A percentile compares a stretch with the other conserved stretches of the same genome.
phyloP scores from a whole-genome alignment of 1,284 basidiomycete genomes.

The Cutaneotrichosporon mucoides region DNA sequence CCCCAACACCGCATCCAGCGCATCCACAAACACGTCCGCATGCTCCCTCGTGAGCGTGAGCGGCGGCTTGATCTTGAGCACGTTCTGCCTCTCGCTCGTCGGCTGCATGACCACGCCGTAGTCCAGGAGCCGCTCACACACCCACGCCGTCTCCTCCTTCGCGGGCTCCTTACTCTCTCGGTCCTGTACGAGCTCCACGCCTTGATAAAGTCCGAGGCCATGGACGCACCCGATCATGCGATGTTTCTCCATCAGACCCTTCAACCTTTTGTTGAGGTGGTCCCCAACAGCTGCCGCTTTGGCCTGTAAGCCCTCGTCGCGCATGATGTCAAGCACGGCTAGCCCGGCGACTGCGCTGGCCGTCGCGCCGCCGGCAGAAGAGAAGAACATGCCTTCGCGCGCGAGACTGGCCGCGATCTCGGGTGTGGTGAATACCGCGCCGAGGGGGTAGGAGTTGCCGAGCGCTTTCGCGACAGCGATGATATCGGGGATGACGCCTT shows the following conservation, averaged over 20 bases:
- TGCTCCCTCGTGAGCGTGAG: conserved; percentile 9
- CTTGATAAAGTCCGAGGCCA: conserved; percentile 16
- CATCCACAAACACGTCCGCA: conserved; percentile 11
- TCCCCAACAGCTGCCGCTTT: conserved; percentile 8
- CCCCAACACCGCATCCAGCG: conserved; percentile 5
- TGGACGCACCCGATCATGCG: conserved; percentile 4
- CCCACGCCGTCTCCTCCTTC: conserved; percentile 7
- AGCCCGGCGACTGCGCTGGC: conserved; percentile 15
- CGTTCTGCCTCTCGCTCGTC: conserved; percentile 13
- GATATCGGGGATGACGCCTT: conserved; percentile 12
- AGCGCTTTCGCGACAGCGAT: conserved; percentile 12
- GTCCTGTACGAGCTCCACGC: conserved; percentile 12
- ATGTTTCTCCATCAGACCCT: background rate
- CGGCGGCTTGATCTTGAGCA: conserved; percentile 21
- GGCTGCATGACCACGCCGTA: conserved; percentile 16
- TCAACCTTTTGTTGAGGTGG: background rate
- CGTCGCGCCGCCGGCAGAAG: conserved; percentile 23
- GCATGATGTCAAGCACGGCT: conserved; percentile 11
- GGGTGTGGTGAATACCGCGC: conserved; percentile 10
- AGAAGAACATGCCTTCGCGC: conserved; percentile 19
- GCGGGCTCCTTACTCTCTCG: conserved; percentile 3
- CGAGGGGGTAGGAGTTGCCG: conserved; percentile 12
- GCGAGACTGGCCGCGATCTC: conserved; percentile 9
- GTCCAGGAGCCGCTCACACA: conserved; percentile 15
- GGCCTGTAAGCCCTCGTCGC: conserved; percentile 10